These are phyloP conservation scores for Lotmaria passim DNA, from an alignment of 208 protist species.

Conservation along the genomic window DNA sequence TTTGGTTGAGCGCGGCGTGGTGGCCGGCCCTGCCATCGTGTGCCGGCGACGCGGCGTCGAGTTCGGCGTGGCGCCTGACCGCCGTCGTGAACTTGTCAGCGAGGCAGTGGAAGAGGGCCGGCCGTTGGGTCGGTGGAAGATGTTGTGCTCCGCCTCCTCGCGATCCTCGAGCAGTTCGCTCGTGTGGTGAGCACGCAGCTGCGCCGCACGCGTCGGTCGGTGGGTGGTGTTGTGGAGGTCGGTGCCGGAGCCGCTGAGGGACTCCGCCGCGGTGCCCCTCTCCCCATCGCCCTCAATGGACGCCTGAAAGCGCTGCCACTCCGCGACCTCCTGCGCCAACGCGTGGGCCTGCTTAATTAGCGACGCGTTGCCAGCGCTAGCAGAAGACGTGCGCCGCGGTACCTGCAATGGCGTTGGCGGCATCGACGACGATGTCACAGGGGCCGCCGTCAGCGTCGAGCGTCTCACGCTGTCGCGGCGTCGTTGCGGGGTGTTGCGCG, in stretches of 20 bases:
- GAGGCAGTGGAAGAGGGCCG: background rate
- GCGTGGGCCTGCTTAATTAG: constrained; percentile 4
- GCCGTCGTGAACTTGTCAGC: background rate
- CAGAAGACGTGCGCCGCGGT: background rate
- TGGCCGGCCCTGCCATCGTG: background rate
- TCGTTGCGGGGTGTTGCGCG: constrained; percentile 5
- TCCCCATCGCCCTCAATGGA: background rate
- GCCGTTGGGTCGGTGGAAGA: constrained; percentile 18
- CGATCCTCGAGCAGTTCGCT: constrained; percentile 11
- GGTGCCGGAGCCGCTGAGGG: background rate
- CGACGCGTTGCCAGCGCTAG: background rate
- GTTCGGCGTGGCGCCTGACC: background rate
- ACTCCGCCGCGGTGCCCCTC: background rate
- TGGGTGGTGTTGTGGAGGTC: background rate
- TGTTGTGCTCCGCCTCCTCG: constrained; percentile 26
- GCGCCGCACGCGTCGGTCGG: constrained; percentile 24
- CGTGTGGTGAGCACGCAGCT: constrained; percentile 16
- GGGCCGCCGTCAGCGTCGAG: too few species aligned
- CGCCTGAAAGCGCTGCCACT: constrained; percentile 7
- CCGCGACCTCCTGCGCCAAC: constrained; percentile 19
- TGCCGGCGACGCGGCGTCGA: constrained; percentile 6
- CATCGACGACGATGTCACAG: background rate
- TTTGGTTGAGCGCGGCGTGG: constrained; percentile 27
- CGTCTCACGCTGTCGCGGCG: background rate
- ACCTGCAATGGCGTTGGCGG: background rate